Conservation (phyloP, 352 stramenopile species). For the Globisporangium alternatum region DNA sequence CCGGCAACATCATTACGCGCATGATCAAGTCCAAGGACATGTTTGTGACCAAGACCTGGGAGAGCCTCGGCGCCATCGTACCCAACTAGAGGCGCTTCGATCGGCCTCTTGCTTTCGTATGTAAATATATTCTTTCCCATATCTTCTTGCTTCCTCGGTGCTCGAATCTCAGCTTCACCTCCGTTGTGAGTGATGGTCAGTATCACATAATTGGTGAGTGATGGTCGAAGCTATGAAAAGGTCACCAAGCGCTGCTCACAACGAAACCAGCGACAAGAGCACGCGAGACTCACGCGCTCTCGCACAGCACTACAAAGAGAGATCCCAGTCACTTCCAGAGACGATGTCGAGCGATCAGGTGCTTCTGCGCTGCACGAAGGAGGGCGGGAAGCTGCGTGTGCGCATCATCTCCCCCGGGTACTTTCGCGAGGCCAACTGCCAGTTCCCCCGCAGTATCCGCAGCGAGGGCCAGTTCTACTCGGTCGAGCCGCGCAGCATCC, state of each 20-base stretch:
- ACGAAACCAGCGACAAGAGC: neutral
- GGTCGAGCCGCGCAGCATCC: constrained; percentile 14
- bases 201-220: neutral
- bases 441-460: constrained; percentile 21
- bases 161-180: neutral
- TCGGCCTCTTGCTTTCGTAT: neutral
- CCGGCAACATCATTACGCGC: constrained; percentile 50
- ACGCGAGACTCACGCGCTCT: neutral
- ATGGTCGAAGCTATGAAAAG: neutral
- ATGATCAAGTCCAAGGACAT: constrained; percentile 49
- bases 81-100: constrained; percentile 6
- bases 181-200: too few species aligned
- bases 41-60: constrained; percentile 38
- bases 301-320: neutral
- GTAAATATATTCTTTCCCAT: neutral
- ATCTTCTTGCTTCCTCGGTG: neutral
- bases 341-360: constrained; percentile 2
- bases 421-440: constrained; percentile 19
- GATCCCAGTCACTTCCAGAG: neutral
- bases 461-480: constrained; percentile 11
- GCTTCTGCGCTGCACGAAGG: constrained; percentile 13
- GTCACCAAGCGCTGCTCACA: too few species aligned
- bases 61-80: constrained; percentile 25
- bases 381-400: constrained; percentile 17
- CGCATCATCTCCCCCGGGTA: constrained; percentile 18